A percentile compares a stretch with the other conserved stretches of the same genome.
These are phyloP conservation scores for Skeletonema potamos DNA, from an alignment of 108 stramenopile genomes.

Conservation along the genomic window DNA sequence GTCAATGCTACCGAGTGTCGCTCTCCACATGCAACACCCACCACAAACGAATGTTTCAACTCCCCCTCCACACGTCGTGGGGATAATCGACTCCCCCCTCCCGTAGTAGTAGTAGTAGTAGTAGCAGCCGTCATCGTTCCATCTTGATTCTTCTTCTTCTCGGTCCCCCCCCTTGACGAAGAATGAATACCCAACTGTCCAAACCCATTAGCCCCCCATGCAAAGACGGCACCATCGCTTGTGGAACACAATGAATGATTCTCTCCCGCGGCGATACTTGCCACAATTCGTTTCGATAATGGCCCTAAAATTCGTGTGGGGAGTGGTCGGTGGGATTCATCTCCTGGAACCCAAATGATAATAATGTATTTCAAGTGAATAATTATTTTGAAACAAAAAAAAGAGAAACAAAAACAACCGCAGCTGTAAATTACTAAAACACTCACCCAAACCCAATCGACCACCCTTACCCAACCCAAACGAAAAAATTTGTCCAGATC, in stretches of 20 bases:
- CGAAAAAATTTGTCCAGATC: slow-evolving; percentile 65
- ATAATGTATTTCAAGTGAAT: background rate
- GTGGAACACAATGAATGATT: slow-evolving; percentile 81
- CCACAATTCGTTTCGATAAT: slow-evolving; percentile 56
- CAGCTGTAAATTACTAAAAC: no score
- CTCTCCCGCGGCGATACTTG: slow-evolving; percentile 75
- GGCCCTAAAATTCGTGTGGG: slow-evolving; percentile 68
- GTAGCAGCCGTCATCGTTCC: background rate
- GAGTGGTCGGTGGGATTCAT: slow-evolving; percentile 60
- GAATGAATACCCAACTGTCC: slow-evolving; percentile 66
- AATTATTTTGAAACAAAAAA: background rate
- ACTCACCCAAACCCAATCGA: slow-evolving; percentile 48
- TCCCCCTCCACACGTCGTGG: slow-evolving; percentile 72
- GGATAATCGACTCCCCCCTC: slow-evolving; percentile 39
- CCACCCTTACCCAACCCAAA: slow-evolving; percentile 85
- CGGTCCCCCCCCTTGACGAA: background rate
- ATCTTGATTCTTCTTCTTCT: background rate
- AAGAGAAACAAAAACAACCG: no score
- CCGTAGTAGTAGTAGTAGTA: background rate
- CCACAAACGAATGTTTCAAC: slow-evolving; percentile 56
- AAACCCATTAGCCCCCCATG: slow-evolving; percentile 85
- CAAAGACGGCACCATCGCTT: slow-evolving; percentile 58
- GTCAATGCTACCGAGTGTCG: slow-evolving; percentile 81
- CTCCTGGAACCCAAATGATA: slow-evolving; percentile 30
- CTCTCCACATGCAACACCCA: slow-evolving; percentile 78